Conservation (phyloP, 495 filamentous ascomycete genomes). For the Hyaloscypha hepaticicola region DNA sequence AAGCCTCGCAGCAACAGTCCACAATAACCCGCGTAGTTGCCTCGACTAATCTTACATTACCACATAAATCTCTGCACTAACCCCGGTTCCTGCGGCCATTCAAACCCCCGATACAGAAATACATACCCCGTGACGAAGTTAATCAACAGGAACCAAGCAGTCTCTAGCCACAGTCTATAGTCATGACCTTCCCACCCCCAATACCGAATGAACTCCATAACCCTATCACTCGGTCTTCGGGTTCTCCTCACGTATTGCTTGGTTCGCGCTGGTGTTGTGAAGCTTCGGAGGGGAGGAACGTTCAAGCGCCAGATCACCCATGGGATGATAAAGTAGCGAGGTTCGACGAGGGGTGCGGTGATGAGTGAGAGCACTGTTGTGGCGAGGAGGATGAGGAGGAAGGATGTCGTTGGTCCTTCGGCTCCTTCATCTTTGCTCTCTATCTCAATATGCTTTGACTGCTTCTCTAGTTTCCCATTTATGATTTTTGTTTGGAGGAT, state of each 20-base stretch:
- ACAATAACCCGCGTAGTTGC: too few species aligned
- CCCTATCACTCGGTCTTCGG: neutral
- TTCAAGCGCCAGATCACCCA: slow-evolving; percentile 94
- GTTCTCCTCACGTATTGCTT: neutral
- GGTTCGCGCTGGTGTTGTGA: neutral
- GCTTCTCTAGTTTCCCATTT: neutral
- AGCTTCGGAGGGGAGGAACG: slow-evolving; percentile 47
- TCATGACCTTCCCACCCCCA: slow-evolving; percentile 30
- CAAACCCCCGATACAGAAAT: slow-evolving; percentile 76
- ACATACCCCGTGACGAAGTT: slow-evolving; percentile 75
- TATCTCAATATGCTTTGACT: neutral
- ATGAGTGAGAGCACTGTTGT: slow-evolving; percentile 74
- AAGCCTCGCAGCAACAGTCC: too few species aligned
- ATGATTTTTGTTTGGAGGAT: neutral
- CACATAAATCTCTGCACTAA: slow-evolving; percentile 92
- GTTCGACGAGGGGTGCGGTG: slow-evolving; percentile 90
- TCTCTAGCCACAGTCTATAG: slow-evolving; percentile 66
- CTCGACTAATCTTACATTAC: slow-evolving; percentile 48
- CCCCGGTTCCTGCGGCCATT: slow-evolving; percentile 78
- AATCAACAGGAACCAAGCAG: slow-evolving; percentile 70
- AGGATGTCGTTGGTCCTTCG: slow-evolving; percentile 24
- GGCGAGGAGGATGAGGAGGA: slow-evolving; percentile 63
- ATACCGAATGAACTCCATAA: neutral
- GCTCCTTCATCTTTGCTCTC: neutral
- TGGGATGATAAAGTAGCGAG: slow-evolving; percentile 89